A percentile compares a stretch with the other conserved stretches of the same genome.
Conservation (phyloP, 2,329 filamentous ascomycete species). For the Talaromyces sp. region DNA sequence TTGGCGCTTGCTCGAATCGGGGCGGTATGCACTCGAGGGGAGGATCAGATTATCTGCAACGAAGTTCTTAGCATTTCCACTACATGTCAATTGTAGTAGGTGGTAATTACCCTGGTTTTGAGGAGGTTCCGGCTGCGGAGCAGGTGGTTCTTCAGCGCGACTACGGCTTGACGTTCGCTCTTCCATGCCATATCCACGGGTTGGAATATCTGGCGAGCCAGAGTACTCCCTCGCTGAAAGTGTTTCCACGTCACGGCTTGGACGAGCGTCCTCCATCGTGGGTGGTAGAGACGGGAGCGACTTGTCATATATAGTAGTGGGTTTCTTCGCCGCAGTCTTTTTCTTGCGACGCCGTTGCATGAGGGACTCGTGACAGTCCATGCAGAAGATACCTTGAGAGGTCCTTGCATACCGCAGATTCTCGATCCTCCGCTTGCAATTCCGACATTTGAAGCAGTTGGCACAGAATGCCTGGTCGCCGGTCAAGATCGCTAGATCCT, state of each 20-base stretch:
- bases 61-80: background rate
- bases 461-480: conserved; percentile 98
- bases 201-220: conserved; percentile 36
- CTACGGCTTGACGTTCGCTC: conserved; percentile 24
- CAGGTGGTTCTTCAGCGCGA: conserved; percentile 25
- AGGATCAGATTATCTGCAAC: conserved; percentile 61
- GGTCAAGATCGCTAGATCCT: conserved; percentile 93
- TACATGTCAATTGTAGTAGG: background rate
- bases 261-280: conserved; percentile 60
- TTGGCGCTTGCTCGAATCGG: conserved; percentile 60
- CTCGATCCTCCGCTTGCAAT: conserved; percentile 98
- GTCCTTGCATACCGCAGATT: conserved; percentile 96
- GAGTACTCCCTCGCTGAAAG: conserved; percentile 60
- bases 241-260: conserved; percentile 54
- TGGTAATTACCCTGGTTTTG: conserved; percentile 30
- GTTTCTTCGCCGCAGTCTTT: conserved; percentile 51
- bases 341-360: conserved; percentile 87
- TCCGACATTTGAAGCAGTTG: conserved; percentile 93
- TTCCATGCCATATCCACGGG: conserved; percentile 23
- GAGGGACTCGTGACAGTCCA: conserved; percentile 95
- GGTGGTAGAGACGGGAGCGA: conserved; percentile 87
- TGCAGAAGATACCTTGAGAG: conserved; percentile 98
- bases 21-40: conserved; percentile 69
- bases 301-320: conserved; percentile 71
- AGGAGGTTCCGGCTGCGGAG: conserved; percentile 26